These are phyloP conservation scores for Fusarium sp. DNA, from an alignment of 2,329 filamentous ascomycete genomes.

Conservation along the genomic window DNA sequence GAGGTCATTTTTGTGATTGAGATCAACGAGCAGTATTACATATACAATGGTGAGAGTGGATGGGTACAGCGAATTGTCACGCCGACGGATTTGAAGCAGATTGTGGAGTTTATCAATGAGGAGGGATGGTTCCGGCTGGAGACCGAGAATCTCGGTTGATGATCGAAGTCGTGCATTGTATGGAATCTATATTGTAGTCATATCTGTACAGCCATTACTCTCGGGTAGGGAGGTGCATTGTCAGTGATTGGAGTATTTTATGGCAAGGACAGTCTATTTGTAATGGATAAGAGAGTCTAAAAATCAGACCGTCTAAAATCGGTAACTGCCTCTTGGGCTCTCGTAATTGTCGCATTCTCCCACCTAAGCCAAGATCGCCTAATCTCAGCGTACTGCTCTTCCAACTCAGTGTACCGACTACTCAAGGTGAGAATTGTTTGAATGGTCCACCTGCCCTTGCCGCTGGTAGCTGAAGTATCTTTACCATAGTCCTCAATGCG, in stretches of 20 bases:
- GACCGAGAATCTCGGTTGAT: background rate
- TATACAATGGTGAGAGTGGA: background rate
- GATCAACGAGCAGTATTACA: background rate
- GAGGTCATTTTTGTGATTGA: background rate
- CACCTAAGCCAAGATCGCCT: no score
- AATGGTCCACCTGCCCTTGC: no score
- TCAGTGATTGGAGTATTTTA: rapidly evolving
- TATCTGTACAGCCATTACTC: rapidly evolving
- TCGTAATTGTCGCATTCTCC: no score
- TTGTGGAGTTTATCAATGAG: background rate
- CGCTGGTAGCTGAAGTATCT: background rate
- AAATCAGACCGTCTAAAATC: background rate
- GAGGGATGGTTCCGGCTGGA: background rate
- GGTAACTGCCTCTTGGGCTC: no score
- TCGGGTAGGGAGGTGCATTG: rapidly evolving
- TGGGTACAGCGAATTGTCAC: background rate
- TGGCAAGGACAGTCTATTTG: rapidly evolving
- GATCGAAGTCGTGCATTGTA: background rate
- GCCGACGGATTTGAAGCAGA: background rate
- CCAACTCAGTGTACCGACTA: background rate
- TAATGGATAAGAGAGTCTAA: background rate
- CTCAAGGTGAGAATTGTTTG: rapidly evolving
- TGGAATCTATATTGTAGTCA: background rate
- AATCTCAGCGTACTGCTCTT: no score
- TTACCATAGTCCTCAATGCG: background rate